Evolutionary conservation across 1,139 yeast genomes (phyloP), one percentile per base, ranked within the genome.

Genomic region (Pichia sp.): DNA sequence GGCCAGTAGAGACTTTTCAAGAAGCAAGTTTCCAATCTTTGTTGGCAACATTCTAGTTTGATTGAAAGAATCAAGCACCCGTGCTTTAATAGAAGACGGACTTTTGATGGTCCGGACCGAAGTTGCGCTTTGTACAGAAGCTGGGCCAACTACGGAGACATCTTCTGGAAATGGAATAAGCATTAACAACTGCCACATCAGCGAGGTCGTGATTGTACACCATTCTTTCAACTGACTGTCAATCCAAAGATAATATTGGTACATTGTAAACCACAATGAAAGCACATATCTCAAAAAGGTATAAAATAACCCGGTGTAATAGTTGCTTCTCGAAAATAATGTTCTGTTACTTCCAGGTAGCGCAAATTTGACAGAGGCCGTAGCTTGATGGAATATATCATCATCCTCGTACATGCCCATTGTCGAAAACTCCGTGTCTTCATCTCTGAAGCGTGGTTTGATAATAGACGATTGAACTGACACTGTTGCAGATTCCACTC

Each of bases 381-480:
- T 54, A 13, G 52, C 3, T 10, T 45, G 46, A 11, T 51, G 50
- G 8, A 57, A 41, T 8, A 43, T 41, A 11, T 54, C 49, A 11
- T 57, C 61, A 15, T 49, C 55, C 8, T 63, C 63, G 55, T 58
- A 64, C 57, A 63, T 61, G 29, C 51, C 55, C 23, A 55, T 16
- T 2, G 67, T 56, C 19, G 63, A 56, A 53, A 59, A 66, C n/a
- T 53, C 45, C 7, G 59, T 16, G 50, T 66, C 68, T 4, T 61
- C 56, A 19, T 58, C 58, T 16, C 53, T 53, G 34, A 60, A 57
- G 11, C 56, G 45, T 13, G 69, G 68, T 49, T 64, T 60, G 11
- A 65, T 56, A 29, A 65, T 63, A 8, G 67, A 64, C 0, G 67
- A 64, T 34, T 60, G 65, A 11, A 58, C 44, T 4, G 66, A 62